phyloP scores from a whole-genome alignment of 768 basidiomycete species.

The Boletellus sp. region DNA sequence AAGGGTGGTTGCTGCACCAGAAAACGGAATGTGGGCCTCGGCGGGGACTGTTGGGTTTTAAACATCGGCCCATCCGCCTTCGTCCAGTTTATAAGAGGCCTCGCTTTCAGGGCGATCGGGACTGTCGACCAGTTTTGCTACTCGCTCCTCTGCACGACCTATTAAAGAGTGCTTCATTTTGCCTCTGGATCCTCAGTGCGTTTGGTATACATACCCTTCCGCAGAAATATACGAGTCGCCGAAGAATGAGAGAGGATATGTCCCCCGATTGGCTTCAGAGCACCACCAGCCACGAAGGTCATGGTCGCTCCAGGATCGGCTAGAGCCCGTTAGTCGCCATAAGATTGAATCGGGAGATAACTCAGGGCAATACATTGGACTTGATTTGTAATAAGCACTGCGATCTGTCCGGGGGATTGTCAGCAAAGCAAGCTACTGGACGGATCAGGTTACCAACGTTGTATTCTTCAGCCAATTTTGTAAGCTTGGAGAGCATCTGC shows the following conservation, averaged over 20 bases:
- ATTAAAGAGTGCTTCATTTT: neutral
- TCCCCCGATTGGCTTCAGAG: conserved; percentile 86
- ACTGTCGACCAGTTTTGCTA: conserved; percentile 86
- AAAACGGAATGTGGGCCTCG: neutral
- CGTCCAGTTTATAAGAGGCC: conserved; percentile 87
- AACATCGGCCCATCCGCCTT: conserved; percentile 87
- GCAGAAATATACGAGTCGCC: conserved; percentile 80
- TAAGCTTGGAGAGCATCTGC: conserved; percentile 87
- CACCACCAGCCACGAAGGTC: conserved; percentile 93
- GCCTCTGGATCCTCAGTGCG: neutral
- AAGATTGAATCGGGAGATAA: neutral
- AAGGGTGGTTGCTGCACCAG: neutral
- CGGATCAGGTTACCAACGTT: conserved; percentile 47
- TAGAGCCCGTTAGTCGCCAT: conserved; percentile 29
- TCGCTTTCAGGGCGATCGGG: conserved; percentile 88
- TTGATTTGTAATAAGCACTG: conserved; percentile 88
- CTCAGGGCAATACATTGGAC: conserved; percentile 61
- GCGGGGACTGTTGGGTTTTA: conserved; percentile 42
- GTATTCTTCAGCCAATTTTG: conserved; percentile 89
- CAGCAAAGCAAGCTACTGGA: neutral
- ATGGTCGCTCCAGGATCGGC: conserved; percentile 94
- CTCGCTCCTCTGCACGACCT: conserved; percentile 89
- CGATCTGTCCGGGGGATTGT: conserved; percentile 49
- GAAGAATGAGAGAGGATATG: conserved; percentile 87
- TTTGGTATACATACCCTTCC: conserved; percentile 59